Evolutionary conservation across 1,284 basidiomycete genomes (phyloP), one percentile per base, ranked within the genome.

Genomic region (Pseudozyma sp.): DNA sequence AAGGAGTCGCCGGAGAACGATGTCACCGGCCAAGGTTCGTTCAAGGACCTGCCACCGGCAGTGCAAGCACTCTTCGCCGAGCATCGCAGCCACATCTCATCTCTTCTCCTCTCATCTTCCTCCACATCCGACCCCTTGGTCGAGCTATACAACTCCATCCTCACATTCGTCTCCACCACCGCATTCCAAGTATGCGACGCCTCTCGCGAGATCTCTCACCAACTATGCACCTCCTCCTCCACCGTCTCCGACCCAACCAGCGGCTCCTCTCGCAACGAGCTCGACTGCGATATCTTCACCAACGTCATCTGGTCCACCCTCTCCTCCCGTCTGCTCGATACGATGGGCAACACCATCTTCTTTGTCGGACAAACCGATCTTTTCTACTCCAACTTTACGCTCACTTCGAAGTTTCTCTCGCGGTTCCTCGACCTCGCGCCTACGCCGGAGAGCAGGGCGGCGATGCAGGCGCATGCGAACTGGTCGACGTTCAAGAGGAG

Each of bases 231-330:
- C n/a, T 16, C 17, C 33, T 31, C 53, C 31, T 8, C 46, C 34
- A 24, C 7, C 6, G 4, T 51, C 8, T n/a, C 7, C 34, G n/a
- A 29, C 14, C 14, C 43, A 24, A 17, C 29, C 1, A 33, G 45
- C 4, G n/a, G 24, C 24, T 24, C 24, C 24, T 24, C 19, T 34
- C 33, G 9, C 11, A 29, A 37, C 24, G 37, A 48, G 7, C 35
- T 58, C 9, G 34, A 17, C 10, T 78, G 77, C 45, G 78, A 82
- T 54, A 52, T 78, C 17, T 81, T 79, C 40, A 72, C 82, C 0
- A 91, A 92, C 76, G 92, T 95, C 3, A 86, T 97, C 11, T 97
- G 94, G 92, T 90, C 90, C 19, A 92, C 94, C 82, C 85, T 97
- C 37, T 90, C 90, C 5, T 87, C 88, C 31, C 88, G 91, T 0